A percentile compares a stretch with the other conserved stretches of the same genome.
Conservation (phyloP, 176 grass and related monocot genomes). For the Triticum aestivum region DNA sequence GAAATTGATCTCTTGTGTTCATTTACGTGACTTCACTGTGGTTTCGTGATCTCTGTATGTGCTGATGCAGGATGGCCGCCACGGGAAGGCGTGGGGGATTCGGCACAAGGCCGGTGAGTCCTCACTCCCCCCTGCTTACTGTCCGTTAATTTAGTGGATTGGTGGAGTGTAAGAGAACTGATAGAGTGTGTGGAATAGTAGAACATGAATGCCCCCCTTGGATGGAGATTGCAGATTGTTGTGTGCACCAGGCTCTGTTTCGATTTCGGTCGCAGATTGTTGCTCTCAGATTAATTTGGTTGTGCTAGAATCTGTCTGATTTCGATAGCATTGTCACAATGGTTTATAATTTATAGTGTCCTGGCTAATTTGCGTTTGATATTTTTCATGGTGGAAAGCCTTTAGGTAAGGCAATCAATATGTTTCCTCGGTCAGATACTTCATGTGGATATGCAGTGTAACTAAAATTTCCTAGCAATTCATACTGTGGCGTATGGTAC, state of each 20-base stretch:
- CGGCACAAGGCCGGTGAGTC: constrained; percentile 79
- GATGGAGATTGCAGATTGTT: background rate
- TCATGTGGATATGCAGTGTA: background rate
- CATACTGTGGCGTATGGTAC: background rate
- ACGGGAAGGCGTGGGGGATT: constrained; percentile 89
- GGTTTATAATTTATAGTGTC: background rate
- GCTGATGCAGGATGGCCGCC: constrained; percentile 60
- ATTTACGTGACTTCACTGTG: background rate
- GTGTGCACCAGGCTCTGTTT: background rate
- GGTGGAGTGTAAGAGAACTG: background rate
- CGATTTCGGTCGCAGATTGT: background rate
- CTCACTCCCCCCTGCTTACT: background rate
- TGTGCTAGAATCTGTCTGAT: background rate
- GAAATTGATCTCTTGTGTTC: background rate
- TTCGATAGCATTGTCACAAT: background rate
- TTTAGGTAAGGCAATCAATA: background rate
- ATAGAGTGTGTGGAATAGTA: background rate
- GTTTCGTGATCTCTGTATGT: background rate
- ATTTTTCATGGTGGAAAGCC: background rate
- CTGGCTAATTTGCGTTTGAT: background rate
- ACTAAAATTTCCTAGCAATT: background rate
- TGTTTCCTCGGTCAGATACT: background rate
- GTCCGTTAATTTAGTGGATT: background rate
- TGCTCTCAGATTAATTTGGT: constrained; percentile 8
- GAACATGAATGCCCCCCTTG: background rate